Base-by-base conservation (phyloP, 2,329 filamentous ascomycete genomes). In the Sporothrix pseudoabietina region DNA sequence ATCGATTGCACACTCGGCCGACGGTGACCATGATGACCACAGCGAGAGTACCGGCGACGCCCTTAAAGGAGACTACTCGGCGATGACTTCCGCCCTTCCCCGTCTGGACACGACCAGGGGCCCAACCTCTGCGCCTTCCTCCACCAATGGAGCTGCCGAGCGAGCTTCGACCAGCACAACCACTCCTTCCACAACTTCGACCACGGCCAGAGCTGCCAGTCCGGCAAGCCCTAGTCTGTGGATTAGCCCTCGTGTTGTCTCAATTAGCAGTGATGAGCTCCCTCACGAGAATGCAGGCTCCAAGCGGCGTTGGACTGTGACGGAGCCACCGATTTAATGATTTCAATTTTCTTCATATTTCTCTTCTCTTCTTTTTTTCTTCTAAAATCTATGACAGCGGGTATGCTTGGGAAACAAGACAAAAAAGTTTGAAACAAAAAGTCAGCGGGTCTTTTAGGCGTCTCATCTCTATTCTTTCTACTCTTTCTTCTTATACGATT, bases 301-400 rank as follows among this genome's bases (percentile, higher is more conserved):
- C 1, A 89, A 88, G 79, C 80, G 87, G 70, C 82, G 87, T 32
- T 89, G 87, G 87, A 88, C 87, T 30, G 83, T 88, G 4, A 87
- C 83, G 63, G 87, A 89, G 47, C 71, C 69, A 9, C 65, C 70
- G 7, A 63, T 55, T 49, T n/a, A 63, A 55, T 54, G 16, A 39
- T 47, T 19, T 30, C 19, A 5, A 57, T 54, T 16, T 19, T 22
- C 9, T 47, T 54, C 22, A 44, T 47, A n/a, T 71, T 22, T 41
- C 44, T 47, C 16, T 61, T 32, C 52, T 72, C 39, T 49, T 32
- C 19, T 26, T 19, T 41, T 30, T 10, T 63, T n/a, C 47, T 19
- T 35, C 32, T 66, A 54, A 54, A 10, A 32, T 39, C 7, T 66
- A 49, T 65, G 41, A 35, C 19, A 59, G 52, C 69, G 35, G 35